These are phyloP conservation scores for Eucalyptus curtisii DNA, from an alignment of 345 rosid genomes.

Conservation along the genomic window DNA sequence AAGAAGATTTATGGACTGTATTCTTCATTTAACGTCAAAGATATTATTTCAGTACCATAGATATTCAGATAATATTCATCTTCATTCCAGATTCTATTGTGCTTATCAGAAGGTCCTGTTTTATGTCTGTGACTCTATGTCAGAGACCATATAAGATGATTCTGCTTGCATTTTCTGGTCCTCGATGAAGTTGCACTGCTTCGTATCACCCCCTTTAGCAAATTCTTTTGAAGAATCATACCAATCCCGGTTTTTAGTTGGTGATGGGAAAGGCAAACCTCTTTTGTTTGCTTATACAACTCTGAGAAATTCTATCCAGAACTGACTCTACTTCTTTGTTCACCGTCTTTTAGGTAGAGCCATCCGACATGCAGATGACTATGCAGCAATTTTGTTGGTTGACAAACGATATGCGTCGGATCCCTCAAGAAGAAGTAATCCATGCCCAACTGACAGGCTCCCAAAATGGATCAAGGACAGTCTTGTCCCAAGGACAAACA, in stretches of 20 bases:
- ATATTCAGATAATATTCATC: not conserved
- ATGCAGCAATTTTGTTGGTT: conserved; percentile 80
- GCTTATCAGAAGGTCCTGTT: not conserved
- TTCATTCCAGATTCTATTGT: not conserved
- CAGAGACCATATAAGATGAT: not conserved
- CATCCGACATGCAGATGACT: conserved; percentile 72
- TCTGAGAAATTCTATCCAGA: not conserved
- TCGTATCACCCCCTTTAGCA: not conserved
- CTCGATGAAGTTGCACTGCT: not conserved
- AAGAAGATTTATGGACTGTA: not conserved
- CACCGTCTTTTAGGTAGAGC: conserved; percentile 50
- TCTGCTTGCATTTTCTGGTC: not conserved
- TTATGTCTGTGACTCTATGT: not conserved
- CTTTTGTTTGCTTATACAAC: not conserved
- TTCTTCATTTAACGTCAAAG: not conserved
- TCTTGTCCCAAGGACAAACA: conserved; percentile 42
- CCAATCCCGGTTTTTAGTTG: not conserved
- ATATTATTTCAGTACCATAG: not conserved
- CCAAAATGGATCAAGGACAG: conserved; percentile 74
- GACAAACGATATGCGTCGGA: conserved; percentile 58
- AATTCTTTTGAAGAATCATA: not conserved
- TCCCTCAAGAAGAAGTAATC: conserved; percentile 29
- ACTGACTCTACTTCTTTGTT: not conserved
- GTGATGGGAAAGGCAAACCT: not conserved
- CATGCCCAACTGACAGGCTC: conserved; percentile 66